Percentiles rank a stretch among this genome's conserved stretches.
Conservation (phyloP, 1,139 yeast species). For the Meyerozyma carpophila region DNA sequence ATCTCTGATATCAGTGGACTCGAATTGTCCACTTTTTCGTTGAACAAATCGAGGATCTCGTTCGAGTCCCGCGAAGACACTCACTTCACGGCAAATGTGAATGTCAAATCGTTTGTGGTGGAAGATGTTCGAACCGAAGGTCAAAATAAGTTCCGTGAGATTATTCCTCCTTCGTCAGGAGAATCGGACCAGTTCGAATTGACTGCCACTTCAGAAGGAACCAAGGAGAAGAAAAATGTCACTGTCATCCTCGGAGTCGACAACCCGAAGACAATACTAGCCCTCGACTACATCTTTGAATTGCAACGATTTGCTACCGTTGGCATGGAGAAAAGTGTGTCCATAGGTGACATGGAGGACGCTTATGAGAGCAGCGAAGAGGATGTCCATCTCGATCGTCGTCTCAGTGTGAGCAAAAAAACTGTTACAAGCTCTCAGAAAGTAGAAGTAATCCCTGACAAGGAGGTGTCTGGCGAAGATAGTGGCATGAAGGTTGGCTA, state of each 20-base stretch:
- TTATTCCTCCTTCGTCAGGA: constrained; percentile 66
- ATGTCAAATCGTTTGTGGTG: constrained; percentile 69
- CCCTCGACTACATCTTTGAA: constrained; percentile 81
- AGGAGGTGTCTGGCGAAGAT: not conserved
- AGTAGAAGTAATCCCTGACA: constrained; percentile 7
- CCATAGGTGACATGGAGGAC: constrained; percentile 11
- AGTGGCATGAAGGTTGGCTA: constrained; percentile 32
- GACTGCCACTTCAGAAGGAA: constrained; percentile 39
- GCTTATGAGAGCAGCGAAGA: constrained; percentile 10
- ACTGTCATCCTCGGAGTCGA: constrained; percentile 63
- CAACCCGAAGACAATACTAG: constrained; percentile 75
- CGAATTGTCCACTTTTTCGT: constrained; percentile 57
- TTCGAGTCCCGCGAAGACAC: constrained; percentile 51
- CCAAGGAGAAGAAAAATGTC: constrained; percentile 35
- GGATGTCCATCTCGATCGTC: constrained; percentile 6
- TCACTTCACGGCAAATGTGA: constrained; percentile 55
- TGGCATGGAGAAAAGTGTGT: constrained; percentile 26
- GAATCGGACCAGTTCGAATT: constrained; percentile 72
- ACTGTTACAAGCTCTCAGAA: not conserved
- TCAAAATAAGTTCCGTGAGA: constrained; percentile 68
- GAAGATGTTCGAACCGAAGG: constrained; percentile 62
- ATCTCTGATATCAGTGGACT: constrained; percentile 30
- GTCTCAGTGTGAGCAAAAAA: not conserved
- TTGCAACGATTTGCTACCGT: constrained; percentile 56
- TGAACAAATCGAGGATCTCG: constrained; percentile 52